Conservation (phyloP, 2,329 filamentous ascomycete genomes). For the Claviceps arundinis region DNA sequence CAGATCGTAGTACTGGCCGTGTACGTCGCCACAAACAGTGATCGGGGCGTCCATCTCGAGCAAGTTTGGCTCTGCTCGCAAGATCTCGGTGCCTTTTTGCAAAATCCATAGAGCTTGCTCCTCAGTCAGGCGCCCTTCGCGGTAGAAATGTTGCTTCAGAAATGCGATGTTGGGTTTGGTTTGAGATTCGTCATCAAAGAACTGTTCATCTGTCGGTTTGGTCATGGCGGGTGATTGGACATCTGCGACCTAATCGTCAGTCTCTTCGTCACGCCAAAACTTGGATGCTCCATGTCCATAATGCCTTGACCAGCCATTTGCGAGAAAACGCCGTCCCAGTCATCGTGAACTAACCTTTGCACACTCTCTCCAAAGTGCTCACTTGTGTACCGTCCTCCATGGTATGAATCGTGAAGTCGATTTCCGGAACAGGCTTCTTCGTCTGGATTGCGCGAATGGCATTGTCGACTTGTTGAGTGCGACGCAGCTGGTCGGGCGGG, state of each 20-base stretch:
- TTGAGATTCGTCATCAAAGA: conserved; percentile 76
- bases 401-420: conserved; percentile 95
- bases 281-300: neutral
- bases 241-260: conserved; percentile 41
- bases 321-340: neutral
- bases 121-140: conserved; percentile 90
- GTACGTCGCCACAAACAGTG: conserved; percentile 94
- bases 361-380: conserved; percentile 88
- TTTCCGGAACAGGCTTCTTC: conserved; percentile 92
- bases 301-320: neutral
- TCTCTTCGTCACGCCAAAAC: neutral
- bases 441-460: conserved; percentile 82
- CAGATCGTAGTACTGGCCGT: conserved; percentile 97
- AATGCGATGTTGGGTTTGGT: conserved; percentile 87
- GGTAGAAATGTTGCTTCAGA: conserved; percentile 96
- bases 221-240: conserved; percentile 94
- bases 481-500: conserved; percentile 28
- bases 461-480: conserved; percentile 63
- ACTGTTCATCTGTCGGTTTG: conserved; percentile 85
- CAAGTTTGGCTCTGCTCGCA: conserved; percentile 84
- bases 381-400: conserved; percentile 97
- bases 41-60: conserved; percentile 99
- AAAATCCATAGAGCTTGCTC: conserved; percentile 97
- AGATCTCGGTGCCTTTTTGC: conserved; percentile 70
- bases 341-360: conserved; percentile 65